These are phyloP conservation scores for Rossbeevera mucosa DNA, from an alignment of 768 basidiomycete genomes.

Conservation along the genomic window DNA sequence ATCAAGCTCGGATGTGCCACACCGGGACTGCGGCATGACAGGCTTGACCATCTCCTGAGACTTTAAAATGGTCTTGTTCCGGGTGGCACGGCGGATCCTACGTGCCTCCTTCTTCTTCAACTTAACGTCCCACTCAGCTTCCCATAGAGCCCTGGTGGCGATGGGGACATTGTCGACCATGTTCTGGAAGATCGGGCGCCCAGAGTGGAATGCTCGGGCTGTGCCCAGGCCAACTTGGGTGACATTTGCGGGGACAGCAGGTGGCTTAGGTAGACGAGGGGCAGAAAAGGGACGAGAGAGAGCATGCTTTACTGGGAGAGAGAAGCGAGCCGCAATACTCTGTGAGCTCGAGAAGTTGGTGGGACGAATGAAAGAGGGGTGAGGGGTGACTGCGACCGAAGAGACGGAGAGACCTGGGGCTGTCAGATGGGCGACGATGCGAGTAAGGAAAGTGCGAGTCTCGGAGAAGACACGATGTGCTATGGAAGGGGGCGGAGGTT, in stretches of 20 bases:
- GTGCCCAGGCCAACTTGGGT: conserved; percentile 72
- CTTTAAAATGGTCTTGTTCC: conserved; percentile 17
- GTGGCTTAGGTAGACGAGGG: conserved; percentile 57
- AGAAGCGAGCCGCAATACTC: conserved; percentile 52
- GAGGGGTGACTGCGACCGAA: conserved; percentile 11
- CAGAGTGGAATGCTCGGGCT: conserved; percentile 70
- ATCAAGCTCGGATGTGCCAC: conserved; percentile 43
- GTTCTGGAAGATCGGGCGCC: conserved; percentile 74
- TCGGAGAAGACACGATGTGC: conserved; percentile 47
- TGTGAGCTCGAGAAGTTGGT: conserved; percentile 21
- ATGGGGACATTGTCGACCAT: conserved; percentile 77
- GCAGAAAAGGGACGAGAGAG: conserved; percentile 43
- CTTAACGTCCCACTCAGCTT: conserved; percentile 66
- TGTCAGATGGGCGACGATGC: conserved; percentile 53
- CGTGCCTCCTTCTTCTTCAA: conserved; percentile 40
- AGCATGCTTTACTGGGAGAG: conserved; percentile 49
- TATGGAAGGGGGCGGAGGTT: conserved; percentile 27
- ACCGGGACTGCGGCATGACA: conserved; percentile 1
- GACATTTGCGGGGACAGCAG: conserved; percentile 44
- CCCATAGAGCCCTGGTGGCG: conserved; percentile 66
- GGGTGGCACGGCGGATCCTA: conserved; percentile 20
- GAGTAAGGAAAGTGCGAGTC: conserved; percentile 51
- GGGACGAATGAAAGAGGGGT: conserved; percentile 11
- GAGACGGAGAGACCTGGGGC: conserved; percentile 45
- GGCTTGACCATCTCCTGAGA: conserved; percentile 28